A percentile compares a stretch with the other conserved stretches of the same genome.
phyloP scores from a whole-genome alignment of 441 rosid species.

The Raphanus hybrid region DNA sequence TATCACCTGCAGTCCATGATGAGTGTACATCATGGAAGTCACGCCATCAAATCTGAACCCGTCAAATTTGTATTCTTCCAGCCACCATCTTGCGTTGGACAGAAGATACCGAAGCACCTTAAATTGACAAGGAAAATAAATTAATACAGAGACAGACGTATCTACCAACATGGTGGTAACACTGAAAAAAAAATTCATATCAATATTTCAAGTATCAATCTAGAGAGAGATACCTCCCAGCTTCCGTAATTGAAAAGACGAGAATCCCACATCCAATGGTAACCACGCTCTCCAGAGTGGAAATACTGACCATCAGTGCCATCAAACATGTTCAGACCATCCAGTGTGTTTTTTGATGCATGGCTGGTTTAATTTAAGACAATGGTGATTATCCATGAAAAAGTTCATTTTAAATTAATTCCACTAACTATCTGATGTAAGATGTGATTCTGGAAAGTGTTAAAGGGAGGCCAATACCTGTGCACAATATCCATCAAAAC shows the following conservation, averaged over 20 bases:
- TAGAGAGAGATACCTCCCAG: constrained; percentile 79
- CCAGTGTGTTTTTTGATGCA: constrained; percentile 89
- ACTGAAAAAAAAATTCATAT: not conserved
- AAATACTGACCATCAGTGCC: constrained; percentile 96
- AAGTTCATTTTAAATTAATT: not conserved
- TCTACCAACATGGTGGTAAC: constrained; percentile 1
- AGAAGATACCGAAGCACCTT: constrained; percentile 91
- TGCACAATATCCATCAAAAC: constrained; percentile 99
- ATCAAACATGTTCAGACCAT: constrained; percentile 97
- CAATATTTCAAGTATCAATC: not conserved
- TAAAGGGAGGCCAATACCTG: constrained; percentile 56
- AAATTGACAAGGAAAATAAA: constrained; percentile 27
- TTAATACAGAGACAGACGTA: not conserved
- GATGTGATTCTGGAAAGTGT: constrained; percentile 15
- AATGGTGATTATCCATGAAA: constrained; percentile 25
- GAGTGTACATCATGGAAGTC: constrained; percentile 99
- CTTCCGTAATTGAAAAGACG: constrained; percentile 97
- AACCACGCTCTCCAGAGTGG: constrained; percentile 87
- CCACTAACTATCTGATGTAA: constrained; percentile 5
- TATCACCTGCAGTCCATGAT: constrained; percentile 89
- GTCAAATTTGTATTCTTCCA: constrained; percentile 94
- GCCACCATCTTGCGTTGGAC: constrained; percentile 99
- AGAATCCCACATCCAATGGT: constrained; percentile 99
- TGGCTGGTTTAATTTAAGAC: constrained; percentile 59
- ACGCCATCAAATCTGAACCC: constrained; percentile 99